Evolutionary conservation across 306 rosid genomes (phyloP), one percentile per base, ranked within the genome.

Genomic region (Prunus persica): DNA sequence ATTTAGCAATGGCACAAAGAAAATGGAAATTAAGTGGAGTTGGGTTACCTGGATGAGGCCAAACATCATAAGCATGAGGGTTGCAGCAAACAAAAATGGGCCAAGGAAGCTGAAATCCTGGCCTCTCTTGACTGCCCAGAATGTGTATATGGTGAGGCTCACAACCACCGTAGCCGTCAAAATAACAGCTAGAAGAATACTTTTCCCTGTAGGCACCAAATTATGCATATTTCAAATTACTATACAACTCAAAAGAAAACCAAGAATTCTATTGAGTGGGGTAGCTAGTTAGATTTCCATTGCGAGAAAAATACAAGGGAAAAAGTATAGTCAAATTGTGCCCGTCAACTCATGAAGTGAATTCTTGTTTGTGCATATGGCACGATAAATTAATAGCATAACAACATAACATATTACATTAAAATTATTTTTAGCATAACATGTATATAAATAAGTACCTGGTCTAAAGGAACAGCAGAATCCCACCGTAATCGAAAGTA

Each of bases 121-220:
- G n/a, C 87, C 84, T 46, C 77, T 74, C 43, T 69, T 84, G 4
- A 77, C 84, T 13, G 84, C 87, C 84, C 79, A 76, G 65, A 83
- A 83, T 60, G 87, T 83, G 79, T 84, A 84, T 3, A 73, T 24
- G 2, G 87, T 84, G 13, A 84, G 79, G 61, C 77, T 32, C 2
- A 77, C 27, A 14, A 84, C 84, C 13, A 73, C 82, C 25, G 11
- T 68, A 24, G 73, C 3, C n/a, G 87, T 80, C 71, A 84, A 65
- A 19, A 73, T 71, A 6, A 76, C 82, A 1, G 84, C 82, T 64
- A 72, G 69, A 24, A 84, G 16, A 30, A 84, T 52, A 9, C 68
- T 67, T 55, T 32, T 55, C 18, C 82, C 87, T 84, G 79, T 76
- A 32, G 27, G 34, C 79, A 24, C 55, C 51, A 67, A 49, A 14